phyloP scores from a whole-genome alignment of 176 grass and related monocot species.

The Phyllostachys edulis region DNA sequence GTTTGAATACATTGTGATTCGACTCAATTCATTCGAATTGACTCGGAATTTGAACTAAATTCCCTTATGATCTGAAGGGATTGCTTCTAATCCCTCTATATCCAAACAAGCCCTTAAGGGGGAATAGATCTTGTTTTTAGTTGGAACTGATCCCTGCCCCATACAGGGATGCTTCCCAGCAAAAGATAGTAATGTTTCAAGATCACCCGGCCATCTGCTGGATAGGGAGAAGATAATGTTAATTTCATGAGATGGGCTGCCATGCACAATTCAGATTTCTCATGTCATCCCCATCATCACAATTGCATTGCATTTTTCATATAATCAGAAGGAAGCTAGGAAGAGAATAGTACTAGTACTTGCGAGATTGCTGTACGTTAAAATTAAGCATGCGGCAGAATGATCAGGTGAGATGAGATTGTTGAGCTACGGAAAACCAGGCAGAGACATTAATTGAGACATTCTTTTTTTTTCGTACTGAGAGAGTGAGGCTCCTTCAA shows the following conservation, averaged over 20 bases:
- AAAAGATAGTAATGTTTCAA: background rate
- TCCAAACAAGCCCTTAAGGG: too few relatives aligned
- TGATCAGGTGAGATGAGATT: conserved; percentile 12
- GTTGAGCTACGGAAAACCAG: background rate
- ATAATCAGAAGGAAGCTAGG: background rate
- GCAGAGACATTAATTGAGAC: conserved; percentile 15
- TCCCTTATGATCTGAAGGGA: too few relatives aligned
- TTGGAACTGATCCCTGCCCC: conserved; percentile 25
- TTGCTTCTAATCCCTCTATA: too few relatives aligned
- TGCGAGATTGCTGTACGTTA: background rate
- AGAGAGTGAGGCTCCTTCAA: conserved; percentile 2
- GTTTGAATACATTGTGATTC: too few relatives aligned
- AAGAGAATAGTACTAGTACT: background rate
- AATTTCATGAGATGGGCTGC: conserved; percentile 16
- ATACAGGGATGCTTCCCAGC: conserved; percentile 28
- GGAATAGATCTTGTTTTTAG: conserved; percentile 16
- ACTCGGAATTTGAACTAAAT: too few relatives aligned
- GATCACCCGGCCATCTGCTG: background rate
- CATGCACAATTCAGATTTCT: conserved; percentile 15
- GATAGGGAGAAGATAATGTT: conserved; percentile 14
- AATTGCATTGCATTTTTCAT: background rate
- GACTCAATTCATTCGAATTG: too few relatives aligned
- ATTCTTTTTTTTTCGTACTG: conserved; percentile 38
- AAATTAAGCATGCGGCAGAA: background rate
- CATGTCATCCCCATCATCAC: background rate